phyloP scores from a whole-genome alignment of 441 rosid species.

The Populus trichocarpa region DNA sequence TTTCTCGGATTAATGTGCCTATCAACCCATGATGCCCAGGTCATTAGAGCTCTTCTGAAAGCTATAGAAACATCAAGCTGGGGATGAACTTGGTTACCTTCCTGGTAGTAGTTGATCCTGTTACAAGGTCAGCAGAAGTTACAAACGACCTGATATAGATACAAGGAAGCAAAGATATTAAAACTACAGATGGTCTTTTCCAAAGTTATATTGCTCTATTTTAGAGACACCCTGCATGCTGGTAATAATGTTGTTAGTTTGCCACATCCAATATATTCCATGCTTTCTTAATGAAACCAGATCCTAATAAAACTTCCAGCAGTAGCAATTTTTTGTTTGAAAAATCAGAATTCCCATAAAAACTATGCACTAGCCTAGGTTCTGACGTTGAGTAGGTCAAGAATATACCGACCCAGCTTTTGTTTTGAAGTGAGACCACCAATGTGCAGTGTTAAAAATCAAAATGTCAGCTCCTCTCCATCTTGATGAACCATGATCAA shows the following conservation, averaged over 20 bases:
- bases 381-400: neutral
- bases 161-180: too few species aligned
- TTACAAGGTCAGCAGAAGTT: too few species aligned
- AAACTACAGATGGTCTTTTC: neutral
- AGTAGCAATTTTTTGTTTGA: neutral
- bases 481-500: conserved; percentile 82
- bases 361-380: neutral
- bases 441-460: conserved; percentile 90
- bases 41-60: too few species aligned
- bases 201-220: neutral
- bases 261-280: neutral
- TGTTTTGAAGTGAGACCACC: conserved; percentile 98
- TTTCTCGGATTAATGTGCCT: too few species aligned
- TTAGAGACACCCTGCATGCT: neutral
- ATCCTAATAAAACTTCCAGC: neutral
- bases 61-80: too few species aligned
- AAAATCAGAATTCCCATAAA: neutral
- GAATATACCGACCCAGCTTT: conserved; percentile 68
- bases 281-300: neutral
- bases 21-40: too few species aligned
- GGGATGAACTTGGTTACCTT: too few species aligned
- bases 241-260: too few species aligned
- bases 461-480: conserved; percentile 92
- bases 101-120: too few species aligned
- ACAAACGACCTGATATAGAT: too few species aligned